Conservation (phyloP, 345 rosid genomes). For the Bretschneidera sinensis region DNA sequence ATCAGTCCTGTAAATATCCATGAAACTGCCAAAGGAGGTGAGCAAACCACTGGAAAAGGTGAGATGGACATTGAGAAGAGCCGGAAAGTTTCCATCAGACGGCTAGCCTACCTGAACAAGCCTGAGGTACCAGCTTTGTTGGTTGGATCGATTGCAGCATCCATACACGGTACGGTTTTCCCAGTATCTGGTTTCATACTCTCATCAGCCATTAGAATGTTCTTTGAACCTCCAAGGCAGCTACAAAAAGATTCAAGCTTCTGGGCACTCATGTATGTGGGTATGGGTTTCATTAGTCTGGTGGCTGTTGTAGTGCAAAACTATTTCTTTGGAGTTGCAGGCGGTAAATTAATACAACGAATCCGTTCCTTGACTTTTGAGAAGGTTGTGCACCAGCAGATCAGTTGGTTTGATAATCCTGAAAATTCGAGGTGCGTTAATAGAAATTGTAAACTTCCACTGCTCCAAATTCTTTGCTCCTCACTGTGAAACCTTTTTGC, state of each 20-base stretch:
- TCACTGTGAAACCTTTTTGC: neutral
- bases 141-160: constrained; percentile 47
- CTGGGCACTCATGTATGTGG: constrained; percentile 28
- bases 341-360: no score
- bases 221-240: constrained; percentile 40
- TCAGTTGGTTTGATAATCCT: no score
- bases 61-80: neutral
- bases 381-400: no score
- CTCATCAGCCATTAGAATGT: constrained; percentile 61
- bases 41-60: neutral
- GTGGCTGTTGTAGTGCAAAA: no score
- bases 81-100: constrained; percentile 24
- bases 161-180: constrained; percentile 52
- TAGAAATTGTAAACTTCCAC: no score
- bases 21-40: no score
- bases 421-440: no score
- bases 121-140: constrained; percentile 36
- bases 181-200: constrained; percentile 74
- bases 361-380: no score
- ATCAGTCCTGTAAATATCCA: neutral
- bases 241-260: constrained; percentile 50
- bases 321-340: no score
- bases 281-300: no score
- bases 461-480: neutral
- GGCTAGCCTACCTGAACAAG: constrained; percentile 36